Evolutionary conservation across 176 grass and related monocot species (phyloP), one percentile per base, ranked within the genome.

Genomic region (Olyra latifolia): DNA sequence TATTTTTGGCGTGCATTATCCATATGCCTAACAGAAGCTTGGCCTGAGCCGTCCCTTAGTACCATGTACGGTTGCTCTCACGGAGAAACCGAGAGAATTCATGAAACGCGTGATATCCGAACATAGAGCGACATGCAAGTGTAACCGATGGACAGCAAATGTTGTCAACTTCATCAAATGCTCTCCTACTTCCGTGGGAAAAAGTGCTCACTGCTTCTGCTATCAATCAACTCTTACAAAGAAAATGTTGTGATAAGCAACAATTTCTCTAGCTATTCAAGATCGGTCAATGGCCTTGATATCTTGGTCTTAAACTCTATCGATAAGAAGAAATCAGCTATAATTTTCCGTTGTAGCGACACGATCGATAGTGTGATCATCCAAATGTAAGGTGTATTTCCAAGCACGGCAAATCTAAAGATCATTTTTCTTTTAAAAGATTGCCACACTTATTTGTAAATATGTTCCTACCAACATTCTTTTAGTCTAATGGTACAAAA

Each of bases 391-490:
- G 23, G 1, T 27, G 5, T 19, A 62, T 13, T 8, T 7, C 14
- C 0, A 63, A 6, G 4, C 15, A 52, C 0, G 3, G 0, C 0
- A 63, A 17, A 19, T 63, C 14, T 8, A 35, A 17, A 39, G 19
- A 3, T 19, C 8, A 39, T 64, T 20, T 38, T 19, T 10, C 29
- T 35, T 38, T 0, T 0, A 1, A 35, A 20, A 62, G 5, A 63
- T 20, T 10, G 1, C 4, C 15, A 19, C 24, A 19, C 16, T 38
- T 14, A 5, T 64, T 20, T 2, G 1, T n/a, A 63, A 20, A 64
- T 39, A 0, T 5, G 20, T 38, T 64, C 0, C 0, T 20, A 10
- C 0, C 16, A 3, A 64, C 2, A 3, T 38, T 10, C 1, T 8
- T 13, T 15, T 32, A 7, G 0, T 59, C 0, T 16, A 62, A 62